Conservation (phyloP, 1,284 basidiomycete species). For the Tilletia indica region DNA sequence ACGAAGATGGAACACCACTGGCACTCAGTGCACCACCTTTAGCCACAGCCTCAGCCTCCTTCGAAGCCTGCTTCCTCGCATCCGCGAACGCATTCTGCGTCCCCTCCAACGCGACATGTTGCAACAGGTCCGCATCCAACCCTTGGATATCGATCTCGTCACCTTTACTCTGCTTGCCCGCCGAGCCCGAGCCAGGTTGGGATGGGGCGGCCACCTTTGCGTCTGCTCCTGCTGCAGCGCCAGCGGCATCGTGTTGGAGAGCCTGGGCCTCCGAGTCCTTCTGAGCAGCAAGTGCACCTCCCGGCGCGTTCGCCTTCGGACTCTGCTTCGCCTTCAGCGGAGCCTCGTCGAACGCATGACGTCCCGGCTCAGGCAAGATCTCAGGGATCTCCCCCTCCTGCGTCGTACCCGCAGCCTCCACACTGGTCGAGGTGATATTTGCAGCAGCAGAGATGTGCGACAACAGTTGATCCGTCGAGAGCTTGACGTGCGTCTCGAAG, state of each 20-base stretch:
- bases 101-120: constrained; percentile 40
- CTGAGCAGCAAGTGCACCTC: too few species aligned
- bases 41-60: constrained; percentile 9
- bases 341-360: constrained; percentile 27
- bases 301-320: neutral
- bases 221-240: constrained; percentile 3
- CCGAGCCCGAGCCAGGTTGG: neutral
- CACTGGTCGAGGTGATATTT: neutral
- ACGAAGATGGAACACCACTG: too few species aligned
- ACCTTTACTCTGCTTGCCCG: constrained; percentile 21
- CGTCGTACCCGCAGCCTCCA: neutral
- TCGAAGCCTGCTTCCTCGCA: constrained; percentile 17
- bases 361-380: constrained; percentile 21
- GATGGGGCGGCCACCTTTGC: constrained; percentile 1
- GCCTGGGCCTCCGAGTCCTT: neutral
- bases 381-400: constrained; percentile 4
- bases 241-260: neutral
- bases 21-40: neutral
- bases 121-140: constrained; percentile 41
- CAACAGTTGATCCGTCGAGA: constrained; percentile 16
- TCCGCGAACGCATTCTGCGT: constrained; percentile 24
- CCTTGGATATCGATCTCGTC: constrained; percentile 33
- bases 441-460: too few species aligned
- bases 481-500: constrained; percentile 34
- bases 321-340: constrained; percentile 20